Percentiles rank a stretch among this genome's conserved stretches.
These are phyloP conservation scores for Erodium moschatum DNA, from an alignment of 441 rosid species.

Conservation along the genomic window DNA sequence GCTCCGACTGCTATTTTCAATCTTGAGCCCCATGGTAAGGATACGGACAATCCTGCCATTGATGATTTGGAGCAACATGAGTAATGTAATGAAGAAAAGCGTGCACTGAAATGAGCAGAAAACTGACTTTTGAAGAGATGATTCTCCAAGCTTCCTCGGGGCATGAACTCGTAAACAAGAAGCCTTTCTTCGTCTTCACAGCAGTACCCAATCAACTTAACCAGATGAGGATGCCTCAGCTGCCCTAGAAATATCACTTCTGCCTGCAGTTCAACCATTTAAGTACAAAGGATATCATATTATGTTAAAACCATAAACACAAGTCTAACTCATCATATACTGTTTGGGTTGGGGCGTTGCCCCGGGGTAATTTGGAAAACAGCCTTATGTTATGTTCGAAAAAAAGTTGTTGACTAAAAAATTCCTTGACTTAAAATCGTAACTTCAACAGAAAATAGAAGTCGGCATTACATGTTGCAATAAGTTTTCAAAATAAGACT, in stretches of 20 bases:
- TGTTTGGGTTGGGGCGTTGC: too few relatives aligned
- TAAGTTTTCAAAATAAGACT: too few relatives aligned
- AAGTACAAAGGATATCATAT: too few relatives aligned
- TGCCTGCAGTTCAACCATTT: background rate
- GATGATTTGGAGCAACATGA: background rate
- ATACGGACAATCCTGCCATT: conserved; percentile 28
- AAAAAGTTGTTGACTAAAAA: too few relatives aligned
- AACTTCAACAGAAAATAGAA: too few relatives aligned
- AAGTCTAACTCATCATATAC: too few relatives aligned
- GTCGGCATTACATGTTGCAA: too few relatives aligned
- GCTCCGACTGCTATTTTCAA: too few relatives aligned
- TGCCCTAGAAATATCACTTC: conserved; percentile 2
- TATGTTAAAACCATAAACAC: too few relatives aligned
- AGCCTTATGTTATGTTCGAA: too few relatives aligned
- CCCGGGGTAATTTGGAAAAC: too few relatives aligned
- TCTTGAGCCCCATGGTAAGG: conserved; percentile 47
- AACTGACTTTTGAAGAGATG: background rate
- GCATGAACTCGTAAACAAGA: background rate
- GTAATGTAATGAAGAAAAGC: background rate
- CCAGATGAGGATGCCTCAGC: background rate
- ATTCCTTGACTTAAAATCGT: too few relatives aligned
- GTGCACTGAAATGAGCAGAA: background rate
- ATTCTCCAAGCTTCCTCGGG: conserved; percentile 10
- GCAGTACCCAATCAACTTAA: background rate
- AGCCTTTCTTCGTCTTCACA: conserved; percentile 1